Percentiles rank a stretch among this genome's conserved stretches.
These are phyloP conservation scores for Triticum dicoccoides DNA, from an alignment of 176 grass and related monocot genomes.

Conservation along the genomic window DNA sequence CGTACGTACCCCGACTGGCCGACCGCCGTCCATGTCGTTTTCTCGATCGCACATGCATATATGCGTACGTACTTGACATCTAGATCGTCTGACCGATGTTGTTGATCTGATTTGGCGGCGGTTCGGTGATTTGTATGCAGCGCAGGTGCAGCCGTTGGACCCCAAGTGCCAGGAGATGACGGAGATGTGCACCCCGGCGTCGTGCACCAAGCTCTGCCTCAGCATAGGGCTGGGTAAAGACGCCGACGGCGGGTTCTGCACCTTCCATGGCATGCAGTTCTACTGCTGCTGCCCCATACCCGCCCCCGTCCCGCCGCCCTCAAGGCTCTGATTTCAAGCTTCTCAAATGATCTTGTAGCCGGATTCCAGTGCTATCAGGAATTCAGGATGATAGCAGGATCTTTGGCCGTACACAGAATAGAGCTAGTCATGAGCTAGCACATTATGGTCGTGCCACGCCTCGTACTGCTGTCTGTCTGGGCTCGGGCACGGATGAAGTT, in stretches of 20 bases:
- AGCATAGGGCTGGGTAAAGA: not conserved
- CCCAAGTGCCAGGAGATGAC: slow-evolving; percentile 12
- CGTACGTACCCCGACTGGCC: not conserved
- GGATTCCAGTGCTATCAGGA: no score
- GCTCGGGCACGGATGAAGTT: no score
- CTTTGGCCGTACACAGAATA: no score
- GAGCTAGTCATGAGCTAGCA: no score
- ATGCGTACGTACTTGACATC: no score
- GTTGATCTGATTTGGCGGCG: not conserved
- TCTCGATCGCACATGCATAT: no score
- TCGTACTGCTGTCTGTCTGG: no score
- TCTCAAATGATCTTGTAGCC: no score
- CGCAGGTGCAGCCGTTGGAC: not conserved
- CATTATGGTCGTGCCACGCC: no score
- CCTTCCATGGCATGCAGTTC: not conserved
- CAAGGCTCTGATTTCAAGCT: not conserved
- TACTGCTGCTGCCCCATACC: slow-evolving; percentile 11
- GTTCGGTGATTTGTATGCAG: not conserved
- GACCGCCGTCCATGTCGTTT: not conserved
- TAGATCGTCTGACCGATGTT: not conserved
- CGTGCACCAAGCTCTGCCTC: not conserved
- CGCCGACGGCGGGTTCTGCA: not conserved
- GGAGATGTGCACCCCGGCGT: not conserved
- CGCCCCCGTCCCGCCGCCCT: not conserved
- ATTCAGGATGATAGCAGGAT: no score